phyloP scores from a whole-genome alignment of 2,329 filamentous ascomycete species.

The Fusarium decemcellulare region DNA sequence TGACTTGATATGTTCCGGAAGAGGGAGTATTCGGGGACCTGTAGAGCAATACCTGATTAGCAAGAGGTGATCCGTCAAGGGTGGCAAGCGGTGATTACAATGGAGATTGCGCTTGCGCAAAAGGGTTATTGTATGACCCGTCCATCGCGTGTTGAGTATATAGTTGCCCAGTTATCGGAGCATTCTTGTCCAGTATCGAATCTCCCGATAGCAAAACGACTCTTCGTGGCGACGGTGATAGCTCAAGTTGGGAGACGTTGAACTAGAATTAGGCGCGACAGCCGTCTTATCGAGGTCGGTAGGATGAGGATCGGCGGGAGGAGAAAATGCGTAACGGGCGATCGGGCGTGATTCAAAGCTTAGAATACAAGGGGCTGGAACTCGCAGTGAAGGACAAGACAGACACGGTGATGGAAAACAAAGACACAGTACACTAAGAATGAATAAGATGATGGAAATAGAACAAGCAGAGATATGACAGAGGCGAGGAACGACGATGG shows the following conservation, averaged over 20 bases:
- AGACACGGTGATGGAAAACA: constrained; percentile 12
- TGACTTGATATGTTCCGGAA: constrained; percentile 76
- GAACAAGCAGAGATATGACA: constrained; percentile 21
- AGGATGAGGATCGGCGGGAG: constrained; percentile 33
- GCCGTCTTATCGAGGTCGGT: constrained; percentile 31
- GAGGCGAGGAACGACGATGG: constrained; percentile 14
- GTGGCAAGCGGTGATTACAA: constrained; percentile 40
- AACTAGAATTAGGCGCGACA: constrained; percentile 24
- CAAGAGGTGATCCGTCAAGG: neutral
- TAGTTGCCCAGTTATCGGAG: constrained; percentile 35
- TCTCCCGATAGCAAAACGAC: constrained; percentile 6
- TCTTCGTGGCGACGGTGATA: constrained; percentile 17
- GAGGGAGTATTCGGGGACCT: constrained; percentile 52
- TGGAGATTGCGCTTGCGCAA: constrained; percentile 46
- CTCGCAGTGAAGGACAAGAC: constrained; percentile 1
- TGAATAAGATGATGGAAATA: constrained; percentile 27
- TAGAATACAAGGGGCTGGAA: constrained; percentile 31
- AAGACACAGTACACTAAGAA: constrained; percentile 20
- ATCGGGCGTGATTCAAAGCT: constrained; percentile 29
- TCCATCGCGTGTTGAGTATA: constrained; percentile 45
- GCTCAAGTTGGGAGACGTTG: constrained; percentile 15
- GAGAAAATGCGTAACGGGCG: constrained; percentile 19
- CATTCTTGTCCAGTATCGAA: constrained; percentile 40
- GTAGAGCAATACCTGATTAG: constrained; percentile 24
- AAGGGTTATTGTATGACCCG: constrained; percentile 48